Conservation (phyloP, 305 asterid genomes). For the Striga hermonthica region DNA sequence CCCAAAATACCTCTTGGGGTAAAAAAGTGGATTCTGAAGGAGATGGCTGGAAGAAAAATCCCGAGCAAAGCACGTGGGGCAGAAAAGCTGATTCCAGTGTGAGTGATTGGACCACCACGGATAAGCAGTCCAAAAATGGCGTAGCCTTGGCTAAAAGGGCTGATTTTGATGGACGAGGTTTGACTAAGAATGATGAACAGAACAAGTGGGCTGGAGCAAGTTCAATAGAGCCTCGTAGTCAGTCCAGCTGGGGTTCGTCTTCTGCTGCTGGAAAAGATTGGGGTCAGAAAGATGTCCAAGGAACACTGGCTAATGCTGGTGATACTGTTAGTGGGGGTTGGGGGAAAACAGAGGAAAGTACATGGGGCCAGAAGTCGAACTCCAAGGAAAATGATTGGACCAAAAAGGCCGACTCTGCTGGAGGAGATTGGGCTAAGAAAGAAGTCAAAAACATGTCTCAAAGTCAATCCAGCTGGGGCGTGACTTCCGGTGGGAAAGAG, state of each 20-base stretch:
- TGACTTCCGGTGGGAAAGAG: constrained; percentile 1
- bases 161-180: constrained; percentile 35
- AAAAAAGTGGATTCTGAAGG: constrained; percentile 25
- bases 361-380: constrained; percentile 13
- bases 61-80: constrained; percentile 32
- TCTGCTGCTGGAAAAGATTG: constrained; percentile 35
- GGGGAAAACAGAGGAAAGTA: constrained; percentile 17
- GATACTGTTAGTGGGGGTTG: constrained; percentile 18
- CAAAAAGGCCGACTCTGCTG: not conserved
- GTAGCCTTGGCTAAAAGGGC: constrained; percentile 44
- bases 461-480: not conserved
- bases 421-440: not conserved
- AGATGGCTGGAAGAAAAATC: constrained; percentile 15
- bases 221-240: constrained; percentile 24
- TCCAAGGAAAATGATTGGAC: not conserved
- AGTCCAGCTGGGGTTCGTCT: constrained; percentile 23
- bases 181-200: constrained; percentile 38
- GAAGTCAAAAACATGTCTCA: constrained; percentile 1
- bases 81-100: constrained; percentile 23
- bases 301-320: constrained; percentile 9
- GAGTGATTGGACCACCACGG: constrained; percentile 18
- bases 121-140: constrained; percentile 9
- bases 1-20: constrained; percentile 26
- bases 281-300: constrained; percentile 12
- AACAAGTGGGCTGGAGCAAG: constrained; percentile 32